A percentile compares a stretch with the other conserved stretches of the same genome.
Conservation (phyloP, 1,284 basidiomycete species). For the Coniferiporia weirii region DNA sequence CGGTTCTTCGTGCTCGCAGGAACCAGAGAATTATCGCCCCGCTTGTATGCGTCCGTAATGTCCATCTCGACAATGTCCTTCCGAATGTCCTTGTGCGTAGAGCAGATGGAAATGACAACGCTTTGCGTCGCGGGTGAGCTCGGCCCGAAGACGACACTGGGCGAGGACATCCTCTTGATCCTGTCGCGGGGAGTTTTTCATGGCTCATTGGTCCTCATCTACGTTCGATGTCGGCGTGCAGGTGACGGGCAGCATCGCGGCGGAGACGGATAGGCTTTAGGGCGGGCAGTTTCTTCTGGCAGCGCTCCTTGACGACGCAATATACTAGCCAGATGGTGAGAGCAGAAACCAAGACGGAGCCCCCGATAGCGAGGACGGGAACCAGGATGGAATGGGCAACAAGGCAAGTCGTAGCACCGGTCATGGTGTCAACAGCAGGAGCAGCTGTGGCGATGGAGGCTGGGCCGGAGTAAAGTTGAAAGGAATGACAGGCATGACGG, state of each 20-base stretch:
- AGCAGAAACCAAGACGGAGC: neutral
- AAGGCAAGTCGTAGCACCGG: too few species aligned
- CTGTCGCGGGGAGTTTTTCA: neutral
- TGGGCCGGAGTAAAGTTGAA: neutral
- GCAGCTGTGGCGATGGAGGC: neutral
- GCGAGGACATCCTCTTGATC: neutral
- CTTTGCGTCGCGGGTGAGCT: neutral
- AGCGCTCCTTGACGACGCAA: too few species aligned
- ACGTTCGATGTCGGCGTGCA: neutral
- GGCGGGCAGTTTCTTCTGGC: too few species aligned
- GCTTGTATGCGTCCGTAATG: neutral
- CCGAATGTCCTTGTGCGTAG: neutral
- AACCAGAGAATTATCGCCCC: neutral
- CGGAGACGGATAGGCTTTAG: too few species aligned
- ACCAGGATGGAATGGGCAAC: neutral
- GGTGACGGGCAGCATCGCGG: neutral
- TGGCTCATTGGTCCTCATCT: neutral
- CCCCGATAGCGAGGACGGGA: neutral
- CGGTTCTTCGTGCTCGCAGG: neutral
- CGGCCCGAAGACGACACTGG: neutral
- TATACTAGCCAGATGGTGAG: neutral
- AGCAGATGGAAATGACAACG: neutral
- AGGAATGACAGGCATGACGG: too few species aligned
- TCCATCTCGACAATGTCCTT: neutral
- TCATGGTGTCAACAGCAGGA: neutral